A percentile compares a stretch with the other conserved stretches of the same genome.
Evolutionary conservation across 2,329 filamentous ascomycete species (phyloP).

Genomic region (Leptosphaerulina australis): DNA sequence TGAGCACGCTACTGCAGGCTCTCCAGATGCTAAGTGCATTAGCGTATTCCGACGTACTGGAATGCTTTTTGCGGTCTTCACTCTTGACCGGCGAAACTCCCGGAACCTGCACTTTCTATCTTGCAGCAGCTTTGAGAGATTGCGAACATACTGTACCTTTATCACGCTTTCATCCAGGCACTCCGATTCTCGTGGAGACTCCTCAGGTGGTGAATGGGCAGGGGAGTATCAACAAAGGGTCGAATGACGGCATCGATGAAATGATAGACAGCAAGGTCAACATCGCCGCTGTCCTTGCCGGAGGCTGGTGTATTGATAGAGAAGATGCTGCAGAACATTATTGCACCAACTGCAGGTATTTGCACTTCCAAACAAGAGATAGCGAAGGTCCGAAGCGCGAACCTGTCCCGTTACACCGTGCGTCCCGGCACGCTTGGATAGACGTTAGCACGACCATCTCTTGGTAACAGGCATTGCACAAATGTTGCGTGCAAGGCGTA

Average conservation of each 20-base stretch:
- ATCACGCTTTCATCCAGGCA: background rate
- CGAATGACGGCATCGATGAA: background rate
- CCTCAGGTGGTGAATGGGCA: background rate
- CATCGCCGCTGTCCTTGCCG: background rate
- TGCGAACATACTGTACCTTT: background rate
- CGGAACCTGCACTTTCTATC: background rate
- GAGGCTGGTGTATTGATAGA: background rate
- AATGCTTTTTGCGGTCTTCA: background rate
- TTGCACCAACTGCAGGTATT: background rate
- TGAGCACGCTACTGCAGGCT: background rate
- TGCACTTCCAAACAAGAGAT: background rate
- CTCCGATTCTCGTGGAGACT: background rate
- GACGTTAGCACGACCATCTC: too few relatives aligned
- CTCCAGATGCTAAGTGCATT: background rate
- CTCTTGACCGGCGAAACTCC: background rate
- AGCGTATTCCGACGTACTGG: background rate
- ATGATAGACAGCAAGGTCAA: constrained; percentile 5
- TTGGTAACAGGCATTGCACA: too few relatives aligned
- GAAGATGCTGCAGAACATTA: background rate
- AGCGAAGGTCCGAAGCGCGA: background rate
- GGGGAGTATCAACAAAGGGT: constrained; percentile 2
- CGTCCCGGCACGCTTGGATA: too few relatives aligned
- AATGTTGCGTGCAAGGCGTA: too few relatives aligned
- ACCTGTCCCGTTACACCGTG: background rate
- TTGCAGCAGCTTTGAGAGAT: background rate